Evolutionary conservation across 2,329 filamentous ascomycete genomes (phyloP).

Genomic region (Aulographum hederae): DNA sequence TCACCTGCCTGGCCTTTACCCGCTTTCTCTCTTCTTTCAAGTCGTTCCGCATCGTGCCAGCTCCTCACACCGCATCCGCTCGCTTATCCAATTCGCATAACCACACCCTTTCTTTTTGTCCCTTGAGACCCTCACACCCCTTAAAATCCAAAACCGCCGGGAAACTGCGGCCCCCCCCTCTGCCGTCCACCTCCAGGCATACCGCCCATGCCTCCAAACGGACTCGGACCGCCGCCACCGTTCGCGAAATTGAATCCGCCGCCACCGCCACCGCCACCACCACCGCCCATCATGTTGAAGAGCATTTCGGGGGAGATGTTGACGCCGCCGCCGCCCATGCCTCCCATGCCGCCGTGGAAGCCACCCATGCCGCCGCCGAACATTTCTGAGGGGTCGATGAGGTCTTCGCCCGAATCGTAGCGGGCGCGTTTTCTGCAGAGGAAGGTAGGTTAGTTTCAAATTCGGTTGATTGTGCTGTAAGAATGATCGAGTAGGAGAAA

Average conservation of each 20-base stretch:
- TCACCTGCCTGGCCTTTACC: too few species aligned
- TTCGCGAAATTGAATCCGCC: conserved; percentile 22
- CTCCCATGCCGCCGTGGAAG: conserved; percentile 15
- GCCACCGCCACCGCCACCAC: conserved; percentile 29
- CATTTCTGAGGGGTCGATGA: conserved; percentile 76
- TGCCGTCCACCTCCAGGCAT: not conserved
- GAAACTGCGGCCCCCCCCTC: too few species aligned
- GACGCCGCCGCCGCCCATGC: too few species aligned
- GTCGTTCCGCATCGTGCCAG: too few species aligned
- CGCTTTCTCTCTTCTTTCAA: too few species aligned
- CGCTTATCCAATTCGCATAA: too few species aligned
- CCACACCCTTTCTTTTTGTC: too few species aligned
- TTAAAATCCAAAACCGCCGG: too few species aligned
- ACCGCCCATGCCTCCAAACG: conserved; percentile 3
- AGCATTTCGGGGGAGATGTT: conserved; percentile 59
- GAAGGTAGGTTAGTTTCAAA: conserved; percentile 5
- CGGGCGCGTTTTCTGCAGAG: conserved; percentile 56
- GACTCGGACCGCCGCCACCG: not conserved
- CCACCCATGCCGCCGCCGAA: conserved; percentile 45
- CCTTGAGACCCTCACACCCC: too few species aligned
- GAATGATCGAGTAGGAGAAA: too few species aligned
- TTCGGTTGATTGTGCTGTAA: not conserved
- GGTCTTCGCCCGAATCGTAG: conserved; percentile 85
- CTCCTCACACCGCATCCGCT: too few species aligned
- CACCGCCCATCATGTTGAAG: conserved; percentile 66